Evolutionary conservation across 352 stramenopile species (phyloP).

Genomic region (Phytophthora tentaculata): DNA sequence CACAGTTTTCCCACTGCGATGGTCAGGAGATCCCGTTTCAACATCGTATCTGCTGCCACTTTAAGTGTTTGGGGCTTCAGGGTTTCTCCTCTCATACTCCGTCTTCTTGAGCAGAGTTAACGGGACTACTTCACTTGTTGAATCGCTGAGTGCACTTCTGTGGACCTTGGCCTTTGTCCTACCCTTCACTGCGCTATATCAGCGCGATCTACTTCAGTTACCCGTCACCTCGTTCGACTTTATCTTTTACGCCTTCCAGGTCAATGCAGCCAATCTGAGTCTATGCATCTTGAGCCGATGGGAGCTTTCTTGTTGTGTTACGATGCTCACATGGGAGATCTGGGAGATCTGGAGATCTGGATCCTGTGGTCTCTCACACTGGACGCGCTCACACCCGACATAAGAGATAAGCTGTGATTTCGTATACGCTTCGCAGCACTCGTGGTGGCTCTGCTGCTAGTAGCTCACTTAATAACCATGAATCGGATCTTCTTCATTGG

Average conservation of each 20-base stretch:
- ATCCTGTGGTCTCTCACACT: constrained; percentile 35
- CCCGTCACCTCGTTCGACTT: constrained; percentile 51
- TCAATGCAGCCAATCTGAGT: constrained; percentile 30
- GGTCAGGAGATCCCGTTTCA: too few species aligned
- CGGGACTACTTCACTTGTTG: too few species aligned
- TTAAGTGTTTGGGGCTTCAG: too few species aligned
- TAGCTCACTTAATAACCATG: constrained; percentile 21
- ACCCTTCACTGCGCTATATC: constrained; percentile 27
- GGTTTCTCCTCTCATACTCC: too few species aligned
- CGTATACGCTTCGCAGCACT: constrained; percentile 8
- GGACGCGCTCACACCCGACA: constrained; percentile 38
- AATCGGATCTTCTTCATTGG: constrained; percentile 17
- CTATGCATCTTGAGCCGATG: constrained; percentile 33
- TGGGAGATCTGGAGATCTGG: too few species aligned
- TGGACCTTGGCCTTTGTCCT: constrained; percentile 18
- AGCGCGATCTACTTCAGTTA: constrained; percentile 36
- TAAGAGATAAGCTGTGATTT: constrained; percentile 38
- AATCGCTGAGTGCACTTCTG: too few species aligned
- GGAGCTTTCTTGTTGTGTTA: constrained; percentile 8
- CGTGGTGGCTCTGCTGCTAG: constrained; percentile 12
- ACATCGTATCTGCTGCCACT: too few species aligned
- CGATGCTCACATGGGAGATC: constrained; percentile 15
- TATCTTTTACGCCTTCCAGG: constrained; percentile 41
- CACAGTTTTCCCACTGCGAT: too few species aligned
- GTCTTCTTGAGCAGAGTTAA: too few species aligned